A percentile compares a stretch with the other conserved stretches of the same genome.
phyloP scores from a whole-genome alignment of 805 yeast species.

The Cyberlindnera mississippiensis region DNA sequence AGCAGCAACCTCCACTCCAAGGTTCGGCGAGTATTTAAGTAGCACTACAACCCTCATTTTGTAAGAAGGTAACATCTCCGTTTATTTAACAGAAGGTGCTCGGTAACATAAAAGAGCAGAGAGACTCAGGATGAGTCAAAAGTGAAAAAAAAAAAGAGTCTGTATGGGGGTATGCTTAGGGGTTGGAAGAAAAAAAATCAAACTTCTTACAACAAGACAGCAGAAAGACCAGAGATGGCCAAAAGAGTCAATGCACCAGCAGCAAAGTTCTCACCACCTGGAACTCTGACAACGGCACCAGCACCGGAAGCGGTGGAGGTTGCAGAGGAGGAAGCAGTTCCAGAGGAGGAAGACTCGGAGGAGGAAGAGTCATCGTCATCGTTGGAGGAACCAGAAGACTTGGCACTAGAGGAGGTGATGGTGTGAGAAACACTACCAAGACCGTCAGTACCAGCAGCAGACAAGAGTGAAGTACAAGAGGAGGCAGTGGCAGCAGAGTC shows the following conservation, averaged over 20 bases:
- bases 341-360: constrained; percentile 19
- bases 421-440: constrained; percentile 49
- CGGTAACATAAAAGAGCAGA: too few relatives aligned
- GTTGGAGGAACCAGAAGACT: constrained; percentile 1
- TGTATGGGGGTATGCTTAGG: too few relatives aligned
- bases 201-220: constrained; percentile 30
- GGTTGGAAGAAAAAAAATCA: not conserved
- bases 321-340: constrained; percentile 20
- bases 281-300: constrained; percentile 27
- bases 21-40: too few relatives aligned
- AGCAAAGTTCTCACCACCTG: constrained; percentile 30
- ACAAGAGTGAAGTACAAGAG: constrained; percentile 52
- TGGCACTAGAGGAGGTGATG: constrained; percentile 10
- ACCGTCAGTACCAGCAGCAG: constrained; percentile 70
- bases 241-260: constrained; percentile 31
- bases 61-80: too few relatives aligned
- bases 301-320: constrained; percentile 20
- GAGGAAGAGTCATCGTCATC: constrained; percentile 15
- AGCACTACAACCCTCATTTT: too few relatives aligned
- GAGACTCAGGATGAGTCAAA: too few relatives aligned
- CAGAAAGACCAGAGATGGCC: constrained; percentile 36
- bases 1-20: too few relatives aligned
- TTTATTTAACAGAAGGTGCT: too few relatives aligned
- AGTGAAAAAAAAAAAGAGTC: too few relatives aligned
- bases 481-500: constrained; percentile 45